Evolutionary conservation across 345 rosid species (phyloP).

Genomic region (Erysimum cheiranthoides): DNA sequence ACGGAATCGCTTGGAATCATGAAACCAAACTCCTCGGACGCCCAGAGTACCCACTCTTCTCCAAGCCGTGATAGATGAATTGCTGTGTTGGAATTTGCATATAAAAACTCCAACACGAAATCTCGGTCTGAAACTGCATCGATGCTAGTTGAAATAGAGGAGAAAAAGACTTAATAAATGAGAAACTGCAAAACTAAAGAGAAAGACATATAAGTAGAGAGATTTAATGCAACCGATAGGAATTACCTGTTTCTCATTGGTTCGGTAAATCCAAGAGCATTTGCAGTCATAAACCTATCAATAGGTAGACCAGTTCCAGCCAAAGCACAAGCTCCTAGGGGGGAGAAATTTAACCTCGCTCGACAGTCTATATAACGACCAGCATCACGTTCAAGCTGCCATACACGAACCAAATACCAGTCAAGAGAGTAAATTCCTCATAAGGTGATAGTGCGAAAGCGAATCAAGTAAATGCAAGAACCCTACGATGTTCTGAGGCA

Average conservation of each 20-base stretch:
- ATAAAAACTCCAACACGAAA: slow-evolving; percentile 81
- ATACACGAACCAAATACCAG: slow-evolving; percentile 34
- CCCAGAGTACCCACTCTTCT: slow-evolving; percentile 99
- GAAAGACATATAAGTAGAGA: background rate
- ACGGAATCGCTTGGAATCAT: slow-evolving; percentile 87
- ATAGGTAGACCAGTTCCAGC: slow-evolving; percentile 97
- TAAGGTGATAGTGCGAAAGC: background rate
- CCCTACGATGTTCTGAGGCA: slow-evolving; percentile 4
- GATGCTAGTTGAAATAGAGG: slow-evolving; percentile 53
- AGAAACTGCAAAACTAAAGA: background rate
- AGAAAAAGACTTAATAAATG: background rate
- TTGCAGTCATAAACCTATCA: slow-evolving; percentile 85
- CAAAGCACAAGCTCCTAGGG: slow-evolving; percentile 96
- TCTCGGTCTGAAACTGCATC: slow-evolving; percentile 98
- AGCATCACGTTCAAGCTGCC: slow-evolving; percentile 94
- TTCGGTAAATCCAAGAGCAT: slow-evolving; percentile 74
- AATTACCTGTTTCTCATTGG: slow-evolving; percentile 94
- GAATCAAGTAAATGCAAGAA: slow-evolving; percentile 15
- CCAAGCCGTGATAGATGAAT: slow-evolving; percentile 94
- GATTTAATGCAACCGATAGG: slow-evolving; percentile 14
- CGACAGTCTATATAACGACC: slow-evolving; percentile 82
- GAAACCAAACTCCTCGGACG: slow-evolving; percentile 95
- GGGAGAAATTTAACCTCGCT: slow-evolving; percentile 77
- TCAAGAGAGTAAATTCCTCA: slow-evolving; percentile 1
- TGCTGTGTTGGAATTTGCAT: slow-evolving; percentile 75